Evolutionary conservation across 129 eudicot genomes (phyloP).

Genomic region (Flaveria sonorensis): DNA sequence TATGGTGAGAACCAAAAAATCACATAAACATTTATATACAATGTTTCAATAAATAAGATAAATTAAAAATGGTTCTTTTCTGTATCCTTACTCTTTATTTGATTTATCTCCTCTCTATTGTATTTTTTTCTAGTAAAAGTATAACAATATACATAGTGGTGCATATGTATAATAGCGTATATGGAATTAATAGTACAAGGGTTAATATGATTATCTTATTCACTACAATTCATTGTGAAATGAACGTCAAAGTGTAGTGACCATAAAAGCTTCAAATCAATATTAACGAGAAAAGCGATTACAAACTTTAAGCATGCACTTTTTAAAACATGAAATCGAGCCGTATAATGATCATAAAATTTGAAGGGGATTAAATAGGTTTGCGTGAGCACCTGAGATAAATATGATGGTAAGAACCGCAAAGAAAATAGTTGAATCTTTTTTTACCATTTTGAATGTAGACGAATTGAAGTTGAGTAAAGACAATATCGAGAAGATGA

Average conservation of each 20-base stretch:
- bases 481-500: not conserved
- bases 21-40: no score
- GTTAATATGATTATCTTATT: not conserved
- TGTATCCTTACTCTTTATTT: no score
- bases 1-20: no score
- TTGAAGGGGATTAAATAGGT: not conserved
- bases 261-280: not conserved
- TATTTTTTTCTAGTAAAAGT: no score
- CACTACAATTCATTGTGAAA: no score
- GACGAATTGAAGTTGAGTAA: not conserved
- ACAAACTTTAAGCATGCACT: not conserved
- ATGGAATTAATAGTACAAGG: no score
- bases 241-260: no score
- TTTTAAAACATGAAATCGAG: not conserved
- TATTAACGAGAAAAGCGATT: not conserved
- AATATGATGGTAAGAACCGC: conserved; percentile 6
- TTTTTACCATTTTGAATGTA: conserved; percentile 15
- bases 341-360: not conserved
- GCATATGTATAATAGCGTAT: no score
- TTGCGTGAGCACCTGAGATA: conserved; percentile 20
- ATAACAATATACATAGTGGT: no score
- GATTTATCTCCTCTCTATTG: no score
- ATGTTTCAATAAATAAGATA: no score
- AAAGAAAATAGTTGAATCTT: not conserved
- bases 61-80: no score